Percentiles rank a stretch among this genome's conserved stretches.
Conservation (phyloP, 305 asterid species). For the Fraxinus baroniana region DNA sequence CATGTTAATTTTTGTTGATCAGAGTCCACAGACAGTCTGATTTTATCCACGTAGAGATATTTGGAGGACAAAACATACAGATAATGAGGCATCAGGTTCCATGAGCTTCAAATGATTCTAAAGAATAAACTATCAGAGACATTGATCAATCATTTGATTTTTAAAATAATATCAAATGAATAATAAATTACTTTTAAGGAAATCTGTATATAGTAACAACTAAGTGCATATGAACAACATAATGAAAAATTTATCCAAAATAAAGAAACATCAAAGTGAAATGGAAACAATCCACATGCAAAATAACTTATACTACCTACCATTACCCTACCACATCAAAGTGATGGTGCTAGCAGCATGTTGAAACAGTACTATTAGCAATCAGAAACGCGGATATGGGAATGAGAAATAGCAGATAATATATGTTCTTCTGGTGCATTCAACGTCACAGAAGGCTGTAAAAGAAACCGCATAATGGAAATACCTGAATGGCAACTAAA, state of each 20-base stretch:
- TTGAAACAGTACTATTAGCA: background rate
- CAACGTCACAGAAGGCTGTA: background rate
- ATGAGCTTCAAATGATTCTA: constrained; percentile 14
- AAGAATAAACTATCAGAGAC: constrained; percentile 1
- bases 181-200: constrained; percentile 2
- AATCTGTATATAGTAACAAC: background rate
- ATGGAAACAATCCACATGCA: background rate
- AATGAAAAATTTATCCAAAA: background rate
- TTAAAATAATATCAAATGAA: constrained; percentile 11
- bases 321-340: background rate
- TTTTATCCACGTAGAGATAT: constrained; percentile 12
- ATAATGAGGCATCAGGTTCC: constrained; percentile 18
- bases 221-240: background rate
- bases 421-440: background rate
- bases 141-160: background rate
- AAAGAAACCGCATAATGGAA: background rate
- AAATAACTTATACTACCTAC: background rate
- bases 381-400: background rate
- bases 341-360: background rate
- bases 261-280: background rate
- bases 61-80: constrained; percentile 2
- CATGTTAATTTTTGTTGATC: constrained; percentile 20
- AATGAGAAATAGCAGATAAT: background rate
- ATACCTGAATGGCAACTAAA: background rate
- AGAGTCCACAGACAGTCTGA: constrained; percentile 21